Conservation (phyloP, 2,329 filamentous ascomycete genomes). For the Bipolaris cookei region DNA sequence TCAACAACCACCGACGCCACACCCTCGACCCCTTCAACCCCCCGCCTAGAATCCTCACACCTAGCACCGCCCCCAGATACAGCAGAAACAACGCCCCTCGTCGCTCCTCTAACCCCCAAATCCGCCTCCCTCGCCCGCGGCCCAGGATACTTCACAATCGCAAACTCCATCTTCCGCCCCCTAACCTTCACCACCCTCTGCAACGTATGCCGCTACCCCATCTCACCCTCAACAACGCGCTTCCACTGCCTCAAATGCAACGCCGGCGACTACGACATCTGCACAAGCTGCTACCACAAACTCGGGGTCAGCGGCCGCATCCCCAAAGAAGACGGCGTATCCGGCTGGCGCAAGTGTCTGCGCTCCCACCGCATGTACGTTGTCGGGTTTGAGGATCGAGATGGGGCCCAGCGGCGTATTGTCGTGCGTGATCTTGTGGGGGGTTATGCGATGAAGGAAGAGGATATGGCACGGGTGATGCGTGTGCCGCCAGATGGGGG, state of each 20-base stretch:
- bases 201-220: constrained; percentile 76
- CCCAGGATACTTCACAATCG: constrained; percentile 43
- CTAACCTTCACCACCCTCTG: constrained; percentile 77
- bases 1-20: constrained; percentile 7
- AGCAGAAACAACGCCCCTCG: constrained; percentile 32
- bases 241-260: constrained; percentile 83
- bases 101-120: constrained; percentile 51
- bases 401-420: constrained; percentile 70
- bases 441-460: constrained; percentile 71
- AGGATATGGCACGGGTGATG: constrained; percentile 47
- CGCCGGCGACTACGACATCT: constrained; percentile 87
- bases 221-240: constrained; percentile 71
- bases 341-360: constrained; percentile 83
- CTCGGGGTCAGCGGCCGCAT: constrained; percentile 70
- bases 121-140: constrained; percentile 51
- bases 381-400: constrained; percentile 73
- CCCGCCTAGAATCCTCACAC: constrained; percentile 28
- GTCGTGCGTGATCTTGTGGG: constrained; percentile 78
- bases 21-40: constrained; percentile 24
- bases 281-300: constrained; percentile 75
- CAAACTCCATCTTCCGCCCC: constrained; percentile 62
- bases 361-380: constrained; percentile 84
- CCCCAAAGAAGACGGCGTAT: constrained; percentile 74
- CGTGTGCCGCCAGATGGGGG: constrained; percentile 78
- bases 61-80: constrained; percentile 28